phyloP scores from a whole-genome alignment of 495 filamentous ascomycete species.

The Aspergillus haitiensis region DNA sequence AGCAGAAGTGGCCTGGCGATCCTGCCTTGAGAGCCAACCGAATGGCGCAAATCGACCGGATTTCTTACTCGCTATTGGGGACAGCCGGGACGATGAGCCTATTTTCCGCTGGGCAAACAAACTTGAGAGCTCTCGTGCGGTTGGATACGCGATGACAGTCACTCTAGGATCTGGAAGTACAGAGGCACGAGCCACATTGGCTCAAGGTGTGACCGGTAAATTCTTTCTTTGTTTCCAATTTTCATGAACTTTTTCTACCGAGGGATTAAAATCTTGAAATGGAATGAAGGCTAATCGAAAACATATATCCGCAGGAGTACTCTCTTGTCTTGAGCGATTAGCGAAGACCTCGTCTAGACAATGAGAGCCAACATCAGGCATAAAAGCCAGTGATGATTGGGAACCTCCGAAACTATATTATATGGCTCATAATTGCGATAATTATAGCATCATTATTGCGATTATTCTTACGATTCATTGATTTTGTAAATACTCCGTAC shows the following conservation, averaged over 20 bases:
- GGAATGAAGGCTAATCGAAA: constrained; percentile 9
- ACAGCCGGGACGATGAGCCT: constrained; percentile 87
- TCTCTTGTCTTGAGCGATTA: constrained; percentile 17
- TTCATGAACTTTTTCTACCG: background rate
- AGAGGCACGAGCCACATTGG: constrained; percentile 79
- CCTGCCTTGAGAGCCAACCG: constrained; percentile 45
- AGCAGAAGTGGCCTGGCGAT: constrained; percentile 63
- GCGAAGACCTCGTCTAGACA: constrained; percentile 9
- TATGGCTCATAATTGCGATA: background rate
- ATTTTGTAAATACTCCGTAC: background rate
- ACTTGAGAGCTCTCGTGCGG: constrained; percentile 51
- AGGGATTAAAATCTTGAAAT: background rate
- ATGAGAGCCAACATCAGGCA: background rate
- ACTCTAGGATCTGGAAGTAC: constrained; percentile 82
- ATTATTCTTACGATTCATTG: background rate
- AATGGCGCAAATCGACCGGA: constrained; percentile 54
- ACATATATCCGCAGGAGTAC: constrained; percentile 12
- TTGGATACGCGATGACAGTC: constrained; percentile 75
- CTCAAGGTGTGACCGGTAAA: constrained; percentile 81
- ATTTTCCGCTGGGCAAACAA: constrained; percentile 92
- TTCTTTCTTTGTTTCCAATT: constrained; percentile 8
- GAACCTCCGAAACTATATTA: too few relatives aligned
- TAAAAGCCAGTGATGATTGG: too few relatives aligned
- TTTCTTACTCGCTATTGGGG: constrained; percentile 83
- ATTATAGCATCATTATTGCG: background rate